Percentiles rank a stretch among this genome's conserved stretches.
Evolutionary conservation across 1,139 yeast species (phyloP).

Genomic region (Pneumocystis sp.): DNA sequence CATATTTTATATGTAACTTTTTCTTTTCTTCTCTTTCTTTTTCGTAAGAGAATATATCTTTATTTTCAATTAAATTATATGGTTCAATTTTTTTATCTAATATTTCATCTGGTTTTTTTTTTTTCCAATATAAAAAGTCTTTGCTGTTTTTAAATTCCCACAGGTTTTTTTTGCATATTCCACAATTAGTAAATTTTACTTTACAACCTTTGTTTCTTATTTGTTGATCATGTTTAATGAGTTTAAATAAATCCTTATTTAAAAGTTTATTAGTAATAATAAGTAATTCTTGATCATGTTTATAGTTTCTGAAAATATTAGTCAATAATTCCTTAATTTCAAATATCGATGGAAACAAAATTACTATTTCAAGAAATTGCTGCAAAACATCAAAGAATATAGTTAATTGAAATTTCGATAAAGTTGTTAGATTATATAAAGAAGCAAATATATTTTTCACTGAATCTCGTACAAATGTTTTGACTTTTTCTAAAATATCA

Average conservation of each 20-base stretch:
- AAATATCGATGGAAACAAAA: conserved; percentile 32
- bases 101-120: not conserved
- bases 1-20: not conserved
- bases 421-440: not conserved
- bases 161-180: not conserved
- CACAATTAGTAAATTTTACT: not conserved
- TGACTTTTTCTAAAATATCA: not conserved
- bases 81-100: not conserved
- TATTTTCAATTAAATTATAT: not conserved
- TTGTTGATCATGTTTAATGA: not conserved
- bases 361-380: conserved; percentile 29
- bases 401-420: not conserved
- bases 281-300: conserved; percentile 47
- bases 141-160: not conserved
- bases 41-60: not conserved
- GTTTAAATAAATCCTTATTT: conserved; percentile 34
- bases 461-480: not conserved
- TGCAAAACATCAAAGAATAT: conserved; percentile 36
- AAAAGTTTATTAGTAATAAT: conserved; percentile 39
- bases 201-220: not conserved
- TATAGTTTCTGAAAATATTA: conserved; percentile 50
- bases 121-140: not conserved
- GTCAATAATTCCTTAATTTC: conserved; percentile 47
- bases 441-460: not conserved
- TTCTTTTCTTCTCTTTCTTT: not conserved